Base-by-base conservation (phyloP, 768 basidiomycete genomes). In the Suillus paluster region DNA sequence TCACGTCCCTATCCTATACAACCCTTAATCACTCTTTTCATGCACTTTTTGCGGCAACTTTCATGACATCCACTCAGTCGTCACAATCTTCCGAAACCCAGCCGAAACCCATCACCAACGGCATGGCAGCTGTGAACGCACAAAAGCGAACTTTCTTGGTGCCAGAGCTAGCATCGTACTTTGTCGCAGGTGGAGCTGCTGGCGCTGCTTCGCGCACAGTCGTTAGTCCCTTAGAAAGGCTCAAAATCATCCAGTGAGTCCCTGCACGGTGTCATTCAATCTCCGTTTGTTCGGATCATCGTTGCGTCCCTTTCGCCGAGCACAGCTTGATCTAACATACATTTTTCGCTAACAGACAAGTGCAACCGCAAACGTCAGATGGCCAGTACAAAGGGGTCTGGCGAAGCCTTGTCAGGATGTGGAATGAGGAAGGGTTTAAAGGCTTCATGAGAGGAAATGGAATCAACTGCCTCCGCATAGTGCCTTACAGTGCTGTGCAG, bases 191-290 rank as follows among this genome's bases (percentile, higher is more conserved):
- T 39, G 84, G 84, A 34, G 59, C 81, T 57, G 84, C 84, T 36
- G 84, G 84, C 33, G 84, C 85, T 39, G 87, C 93, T 10, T 94
- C 91, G 62, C 81, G 96, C 59, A 97, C 96, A 2, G 92, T 97
- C 15, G 97, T 99, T 54, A 90, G 88, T 67, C 97, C 96, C 11
- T 75, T 98, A 15, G 95, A 98, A 70, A 80, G 97, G 62, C 81
- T 99, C 59, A 99, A 99, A 77, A 98, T 99, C 71, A 97, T 99
- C 63, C 90, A 96, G 95, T 96, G 68, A 71, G 92, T 82, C 38
- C 21, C 52, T 49, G 7, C 39, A 23, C 23, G 39, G 30, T 49
- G 46, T 30, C 6, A 45, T 60, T 7, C 30, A 27, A 49, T 49
- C 60, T 30, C 46, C 21, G 53, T 36, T 38, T 19, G 23, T 55